These are phyloP conservation scores for Diplogelasinospora grovesii DNA, from an alignment of 495 filamentous ascomycete genomes.

Conservation along the genomic window DNA sequence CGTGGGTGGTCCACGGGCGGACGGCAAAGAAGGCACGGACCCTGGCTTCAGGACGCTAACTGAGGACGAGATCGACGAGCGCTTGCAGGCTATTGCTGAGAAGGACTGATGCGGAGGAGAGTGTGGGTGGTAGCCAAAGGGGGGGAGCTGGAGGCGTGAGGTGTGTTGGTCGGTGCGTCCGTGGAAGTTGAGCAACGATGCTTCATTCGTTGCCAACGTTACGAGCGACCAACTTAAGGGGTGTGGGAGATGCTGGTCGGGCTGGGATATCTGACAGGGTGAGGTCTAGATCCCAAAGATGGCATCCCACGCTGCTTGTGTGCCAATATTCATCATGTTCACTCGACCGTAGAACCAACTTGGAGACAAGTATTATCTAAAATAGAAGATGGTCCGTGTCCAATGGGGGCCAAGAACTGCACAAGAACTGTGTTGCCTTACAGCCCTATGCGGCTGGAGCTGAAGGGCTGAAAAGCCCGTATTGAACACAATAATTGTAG, in stretches of 20 bases:
- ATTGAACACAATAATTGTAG: too few relatives aligned
- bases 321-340: slow-evolving; percentile 13
- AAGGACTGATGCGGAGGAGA: slow-evolving; percentile 67
- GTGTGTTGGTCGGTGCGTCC: slow-evolving; percentile 13
- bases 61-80: slow-evolving; percentile 96
- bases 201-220: slow-evolving; percentile 8
- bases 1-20: slow-evolving; percentile 72
- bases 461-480: slow-evolving; percentile 23
- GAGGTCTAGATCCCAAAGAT: slow-evolving; percentile 13
- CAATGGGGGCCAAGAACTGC: slow-evolving; percentile 5
- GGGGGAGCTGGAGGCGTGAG: slow-evolving; percentile 8
- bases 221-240: slow-evolving; percentile 7
- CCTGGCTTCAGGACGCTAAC: slow-evolving; percentile 80
- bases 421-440: too few relatives aligned
- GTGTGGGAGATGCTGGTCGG: slow-evolving; percentile 6
- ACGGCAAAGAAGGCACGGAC: slow-evolving; percentile 74
- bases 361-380: slow-evolving; percentile 3
- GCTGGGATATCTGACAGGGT: slow-evolving; percentile 8
- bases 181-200: background rate
- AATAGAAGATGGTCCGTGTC: too few relatives aligned
- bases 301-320: slow-evolving; percentile 18
- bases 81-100: slow-evolving; percentile 94
- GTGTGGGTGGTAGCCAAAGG: slow-evolving; percentile 10
- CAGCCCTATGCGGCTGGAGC: slow-evolving; percentile 22
- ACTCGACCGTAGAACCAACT: slow-evolving; percentile 9